Evolutionary conservation across 1,139 yeast genomes (phyloP), one percentile per base, ranked within the genome.

Genomic region (Yamadazyma pseudoaaseri): DNA sequence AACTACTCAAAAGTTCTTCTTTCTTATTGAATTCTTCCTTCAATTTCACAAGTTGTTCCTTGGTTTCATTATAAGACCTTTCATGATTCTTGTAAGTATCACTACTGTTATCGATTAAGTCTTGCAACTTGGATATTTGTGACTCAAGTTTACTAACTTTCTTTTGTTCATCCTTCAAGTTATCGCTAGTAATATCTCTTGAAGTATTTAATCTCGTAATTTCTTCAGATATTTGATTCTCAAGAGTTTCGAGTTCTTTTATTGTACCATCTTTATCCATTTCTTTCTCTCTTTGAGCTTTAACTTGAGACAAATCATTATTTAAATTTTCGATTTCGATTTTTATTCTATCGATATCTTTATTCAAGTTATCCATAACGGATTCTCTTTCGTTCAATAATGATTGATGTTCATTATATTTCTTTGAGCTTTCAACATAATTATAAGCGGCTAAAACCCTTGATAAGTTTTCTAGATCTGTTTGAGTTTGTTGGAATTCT

Each of bases 401-500:
- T 8, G 65, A 62, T 36, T 70, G 62, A 30, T 72, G 70, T 20
- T 67, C 57, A 29, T 65, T 58, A 40, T 65, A 73, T 36, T 60
- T 65, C 10, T 55, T 52, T 9, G 74, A 65, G 42, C 69, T 64
- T 7, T 58, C 55, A 14, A 70, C 57, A 52, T 78, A 90, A 47
- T 85, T 92, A 54, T 84, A 82, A 3, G 96, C 94, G 26, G 81
- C 81, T 3, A 87, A 83, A 2, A 89, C 73, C 47, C 86, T 73
- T 9, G 84, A 71, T 24, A 83, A 61, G 29, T 82, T 79, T 56
- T 92, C 97, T 42, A 86, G 66, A 48, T 87, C 92, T 7, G 85
- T 71, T 49, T 86, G 92, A 8, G 84, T 77, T 45, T 86, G 89
- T 60, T 92, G 97, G 56, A 73, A 90, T 51, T 90, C 97, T 32